These are phyloP conservation scores for Penicillium fuscoglaucum DNA, from an alignment of 2,329 filamentous ascomycete species.

Conservation along the genomic window DNA sequence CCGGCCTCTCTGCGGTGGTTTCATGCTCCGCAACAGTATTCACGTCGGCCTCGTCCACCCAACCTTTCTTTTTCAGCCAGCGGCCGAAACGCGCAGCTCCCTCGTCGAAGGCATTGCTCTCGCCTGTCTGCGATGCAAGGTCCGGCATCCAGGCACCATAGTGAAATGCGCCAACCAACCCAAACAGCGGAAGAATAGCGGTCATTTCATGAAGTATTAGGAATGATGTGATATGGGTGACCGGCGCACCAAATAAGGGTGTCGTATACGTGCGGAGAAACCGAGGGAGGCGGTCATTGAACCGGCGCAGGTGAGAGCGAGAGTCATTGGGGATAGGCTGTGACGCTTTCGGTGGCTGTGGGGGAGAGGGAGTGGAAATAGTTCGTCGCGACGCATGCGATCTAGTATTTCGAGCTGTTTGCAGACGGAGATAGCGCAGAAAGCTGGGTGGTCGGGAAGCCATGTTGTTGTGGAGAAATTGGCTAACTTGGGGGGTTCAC, in stretches of 20 bases:
- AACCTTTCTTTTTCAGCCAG: slow-evolving; percentile 77
- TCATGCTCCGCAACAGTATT: slow-evolving; percentile 45
- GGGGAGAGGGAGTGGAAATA: slow-evolving; percentile 25
- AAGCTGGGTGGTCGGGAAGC: slow-evolving; percentile 7
- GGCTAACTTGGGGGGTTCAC: not conserved
- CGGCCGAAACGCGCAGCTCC: slow-evolving; percentile 73
- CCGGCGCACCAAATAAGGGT: slow-evolving; percentile 71
- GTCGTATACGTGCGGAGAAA: slow-evolving; percentile 69
- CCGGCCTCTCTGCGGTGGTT: slow-evolving; percentile 28
- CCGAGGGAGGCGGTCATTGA: slow-evolving; percentile 58
- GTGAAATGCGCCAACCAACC: slow-evolving; percentile 75
- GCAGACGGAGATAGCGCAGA: slow-evolving; percentile 20
- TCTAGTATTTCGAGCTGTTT: slow-evolving; percentile 9
- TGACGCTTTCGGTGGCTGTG: slow-evolving; percentile 17
- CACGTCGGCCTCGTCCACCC: slow-evolving; percentile 60
- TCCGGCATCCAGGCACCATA: slow-evolving; percentile 72
- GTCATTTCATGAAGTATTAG: slow-evolving; percentile 90
- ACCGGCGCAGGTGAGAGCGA: slow-evolving; percentile 35
- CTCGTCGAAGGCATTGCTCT: slow-evolving; percentile 47
- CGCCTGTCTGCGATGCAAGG: slow-evolving; percentile 33
- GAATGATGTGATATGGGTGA: slow-evolving; percentile 83
- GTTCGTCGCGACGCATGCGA: slow-evolving; percentile 17
- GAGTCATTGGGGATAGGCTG: slow-evolving; percentile 24
- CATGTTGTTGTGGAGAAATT: slow-evolving; percentile 8
- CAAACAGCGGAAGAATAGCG: slow-evolving; percentile 75